A percentile compares a stretch with the other conserved stretches of the same genome.
Evolutionary conservation across 1,284 basidiomycete genomes (phyloP).

Genomic region (Ganoderma boninense): DNA sequence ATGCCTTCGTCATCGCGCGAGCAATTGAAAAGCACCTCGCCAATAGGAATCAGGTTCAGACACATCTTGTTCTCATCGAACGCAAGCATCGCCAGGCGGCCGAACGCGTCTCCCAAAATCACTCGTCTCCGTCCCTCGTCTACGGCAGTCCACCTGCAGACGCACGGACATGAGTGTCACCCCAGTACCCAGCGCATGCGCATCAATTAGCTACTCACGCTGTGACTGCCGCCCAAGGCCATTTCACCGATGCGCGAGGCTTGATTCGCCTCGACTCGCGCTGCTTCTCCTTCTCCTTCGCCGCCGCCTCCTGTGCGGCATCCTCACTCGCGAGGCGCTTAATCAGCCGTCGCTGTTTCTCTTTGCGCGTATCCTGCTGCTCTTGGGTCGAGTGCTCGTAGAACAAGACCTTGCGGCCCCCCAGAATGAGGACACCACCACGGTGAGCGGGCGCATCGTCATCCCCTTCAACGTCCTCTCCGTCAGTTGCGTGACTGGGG

Average conservation of each 20-base stretch:
- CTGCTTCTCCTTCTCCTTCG: constrained; percentile 63
- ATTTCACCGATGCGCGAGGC: constrained; percentile 60
- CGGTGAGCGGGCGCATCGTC: constrained; percentile 46
- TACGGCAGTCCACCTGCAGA: constrained; percentile 57
- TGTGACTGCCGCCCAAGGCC: constrained; percentile 77
- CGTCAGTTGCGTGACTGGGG: constrained; percentile 43
- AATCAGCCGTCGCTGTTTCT: constrained; percentile 60
- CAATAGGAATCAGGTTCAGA: constrained; percentile 74
- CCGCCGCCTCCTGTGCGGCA: constrained; percentile 48
- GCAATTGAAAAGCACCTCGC: constrained; percentile 62
- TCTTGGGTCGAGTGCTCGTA: constrained; percentile 61
- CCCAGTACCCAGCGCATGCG: constrained; percentile 1
- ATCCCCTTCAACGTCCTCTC: constrained; percentile 38
- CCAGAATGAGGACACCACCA: constrained; percentile 76
- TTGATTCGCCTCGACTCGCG: constrained; percentile 62
- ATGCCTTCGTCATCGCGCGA: not conserved
- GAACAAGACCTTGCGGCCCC: constrained; percentile 67
- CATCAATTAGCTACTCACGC: constrained; percentile 52
- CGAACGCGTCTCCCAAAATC: constrained; percentile 83
- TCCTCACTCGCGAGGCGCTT: constrained; percentile 56
- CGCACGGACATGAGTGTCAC: not conserved
- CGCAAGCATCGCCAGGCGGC: constrained; percentile 73
- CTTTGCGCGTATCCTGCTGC: constrained; percentile 58
- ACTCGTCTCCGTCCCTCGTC: constrained; percentile 56
- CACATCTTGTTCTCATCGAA: constrained; percentile 58